Evolutionary conservation across 2,329 filamentous ascomycete species (phyloP).

Genomic region (Fusarium subtropicale): DNA sequence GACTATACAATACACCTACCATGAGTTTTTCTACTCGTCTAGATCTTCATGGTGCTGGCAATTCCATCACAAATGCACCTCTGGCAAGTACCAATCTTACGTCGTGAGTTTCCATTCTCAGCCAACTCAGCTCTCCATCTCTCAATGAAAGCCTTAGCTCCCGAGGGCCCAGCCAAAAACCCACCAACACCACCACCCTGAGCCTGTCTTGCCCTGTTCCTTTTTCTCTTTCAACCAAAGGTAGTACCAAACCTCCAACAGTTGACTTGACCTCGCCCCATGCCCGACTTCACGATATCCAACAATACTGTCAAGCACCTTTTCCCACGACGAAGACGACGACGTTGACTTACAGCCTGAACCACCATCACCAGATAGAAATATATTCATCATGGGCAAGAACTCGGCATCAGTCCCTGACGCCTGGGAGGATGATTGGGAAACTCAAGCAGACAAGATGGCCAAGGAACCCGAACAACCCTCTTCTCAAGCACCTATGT

Average conservation of each 20-base stretch:
- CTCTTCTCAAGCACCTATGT: constrained; percentile 60
- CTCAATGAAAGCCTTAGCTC: constrained; percentile 19
- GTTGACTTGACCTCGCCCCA: constrained; percentile 27
- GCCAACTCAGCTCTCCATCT: constrained; percentile 29
- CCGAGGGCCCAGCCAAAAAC: constrained; percentile 22
- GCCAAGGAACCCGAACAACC: constrained; percentile 52
- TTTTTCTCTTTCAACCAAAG: constrained; percentile 22
- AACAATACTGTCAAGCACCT: constrained; percentile 22
- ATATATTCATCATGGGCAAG: constrained; percentile 57
- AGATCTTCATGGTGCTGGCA: background rate
- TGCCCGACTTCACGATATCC: constrained; percentile 35
- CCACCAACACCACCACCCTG: constrained; percentile 27
- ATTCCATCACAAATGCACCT: background rate
- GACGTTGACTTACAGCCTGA: constrained; percentile 22
- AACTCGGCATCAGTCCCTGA: constrained; percentile 67
- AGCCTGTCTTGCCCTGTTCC: constrained; percentile 19
- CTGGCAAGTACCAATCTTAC: constrained; percentile 20
- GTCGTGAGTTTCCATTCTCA: constrained; percentile 35
- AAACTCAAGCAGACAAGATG: constrained; percentile 74
- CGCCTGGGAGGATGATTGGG: constrained; percentile 95
- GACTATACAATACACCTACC: background rate
- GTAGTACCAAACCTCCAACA: background rate
- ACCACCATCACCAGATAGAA: background rate
- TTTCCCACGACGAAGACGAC: constrained; percentile 36
- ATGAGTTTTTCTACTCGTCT: background rate